phyloP scores from a whole-genome alignment of 176 grass and related monocot genomes.

The Oryza glumipatula region DNA sequence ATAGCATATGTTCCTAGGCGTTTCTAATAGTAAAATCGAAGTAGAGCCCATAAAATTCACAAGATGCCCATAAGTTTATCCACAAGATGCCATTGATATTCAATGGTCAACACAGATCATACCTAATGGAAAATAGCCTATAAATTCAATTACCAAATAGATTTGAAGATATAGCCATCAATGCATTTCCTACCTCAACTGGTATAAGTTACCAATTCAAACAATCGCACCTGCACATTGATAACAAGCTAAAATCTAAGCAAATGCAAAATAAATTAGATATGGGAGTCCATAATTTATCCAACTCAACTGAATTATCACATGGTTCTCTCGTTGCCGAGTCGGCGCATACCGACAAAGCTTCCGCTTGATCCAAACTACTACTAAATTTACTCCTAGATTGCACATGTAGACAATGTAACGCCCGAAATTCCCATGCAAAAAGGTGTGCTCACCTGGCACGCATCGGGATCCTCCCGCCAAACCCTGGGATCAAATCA shows the following conservation, averaged over 20 bases:
- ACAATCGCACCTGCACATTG: neutral
- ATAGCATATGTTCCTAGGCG: neutral
- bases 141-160: neutral
- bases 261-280: constrained; percentile 13
- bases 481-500: constrained; percentile 81
- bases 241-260: constrained; percentile 23
- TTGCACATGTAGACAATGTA: neutral
- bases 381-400: constrained; percentile 32
- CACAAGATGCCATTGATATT: neutral
- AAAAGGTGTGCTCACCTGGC: constrained; percentile 34
- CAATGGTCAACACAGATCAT: neutral
- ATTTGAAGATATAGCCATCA: constrained; percentile 6
- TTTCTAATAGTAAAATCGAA: neutral
- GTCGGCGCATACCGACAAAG: constrained; percentile 14
- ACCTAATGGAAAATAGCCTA: neutral
- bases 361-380: neutral
- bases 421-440: neutral
- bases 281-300: constrained; percentile 9
- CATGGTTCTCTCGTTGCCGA: neutral
- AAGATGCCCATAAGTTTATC: neutral
- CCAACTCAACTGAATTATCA: constrained; percentile 17
- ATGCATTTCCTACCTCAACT: constrained; percentile 1
- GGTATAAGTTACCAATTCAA: constrained; percentile 18
- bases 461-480: constrained; percentile 42
- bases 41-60: neutral